Percentiles rank a stretch among this genome's conserved stretches.
These are phyloP conservation scores for Cucumis hystrix DNA, from an alignment of 306 rosid genomes.

Conservation along the genomic window DNA sequence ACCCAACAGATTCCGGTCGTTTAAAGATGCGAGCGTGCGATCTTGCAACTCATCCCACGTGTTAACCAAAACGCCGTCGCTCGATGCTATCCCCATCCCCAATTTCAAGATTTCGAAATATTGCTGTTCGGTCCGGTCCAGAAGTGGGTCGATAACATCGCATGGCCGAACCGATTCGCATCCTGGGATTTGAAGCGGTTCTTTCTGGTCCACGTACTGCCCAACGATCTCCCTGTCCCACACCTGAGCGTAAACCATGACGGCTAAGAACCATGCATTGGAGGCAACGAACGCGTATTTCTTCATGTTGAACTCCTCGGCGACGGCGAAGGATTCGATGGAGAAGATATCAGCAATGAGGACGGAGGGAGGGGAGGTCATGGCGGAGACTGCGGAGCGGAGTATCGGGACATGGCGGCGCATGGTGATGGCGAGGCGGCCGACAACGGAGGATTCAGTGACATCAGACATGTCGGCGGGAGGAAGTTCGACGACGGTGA, in stretches of 20 bases:
- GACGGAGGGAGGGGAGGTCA: background rate
- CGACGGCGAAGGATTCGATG: conserved; percentile 3
- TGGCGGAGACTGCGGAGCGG: background rate
- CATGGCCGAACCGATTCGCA: conserved; percentile 12
- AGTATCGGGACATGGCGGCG: background rate
- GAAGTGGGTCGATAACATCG: conserved; percentile 7
- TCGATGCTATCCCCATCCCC: background rate
- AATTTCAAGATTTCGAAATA: background rate
- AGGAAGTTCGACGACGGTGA: conserved; percentile 4
- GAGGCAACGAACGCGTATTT: conserved; percentile 6
- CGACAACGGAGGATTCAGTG: background rate
- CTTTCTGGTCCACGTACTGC: conserved; percentile 8
- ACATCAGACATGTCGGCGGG: conserved; percentile 5
- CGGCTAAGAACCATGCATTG: conserved; percentile 13
- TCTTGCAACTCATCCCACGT: conserved; percentile 13
- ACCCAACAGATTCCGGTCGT: background rate
- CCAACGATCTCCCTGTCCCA: conserved; percentile 13
- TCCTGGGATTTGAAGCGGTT: conserved; percentile 13
- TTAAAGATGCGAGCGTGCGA: background rate
- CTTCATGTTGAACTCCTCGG: conserved; percentile 5
- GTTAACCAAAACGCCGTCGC: conserved; percentile 17
- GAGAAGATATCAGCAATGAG: conserved; percentile 16
- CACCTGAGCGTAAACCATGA: background rate
- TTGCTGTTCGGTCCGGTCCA: conserved; percentile 4
- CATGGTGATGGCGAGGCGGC: background rate